Evolutionary conservation across 2,329 filamentous ascomycete genomes (phyloP), one percentile per base, ranked within the genome.

Genomic region (Fusarium sacchari): DNA sequence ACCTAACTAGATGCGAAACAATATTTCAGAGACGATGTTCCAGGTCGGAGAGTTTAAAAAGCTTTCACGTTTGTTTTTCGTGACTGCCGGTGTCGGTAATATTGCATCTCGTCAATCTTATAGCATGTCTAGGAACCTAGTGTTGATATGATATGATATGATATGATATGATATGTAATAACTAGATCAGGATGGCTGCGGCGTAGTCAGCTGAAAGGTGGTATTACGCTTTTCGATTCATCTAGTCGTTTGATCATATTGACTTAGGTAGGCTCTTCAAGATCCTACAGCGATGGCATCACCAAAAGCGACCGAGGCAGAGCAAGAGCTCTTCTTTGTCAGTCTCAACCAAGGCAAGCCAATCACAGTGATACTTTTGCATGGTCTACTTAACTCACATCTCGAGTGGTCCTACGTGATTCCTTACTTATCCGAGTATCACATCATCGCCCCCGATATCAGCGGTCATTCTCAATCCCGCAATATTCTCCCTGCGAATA

Each of bases 361-460:
- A 10, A 74, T 70, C 1, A 81, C 78, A 2, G 75, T 82, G n/a
- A 66, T 82, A 22, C 73, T 82, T 37, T 76, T 82, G 12, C 80
- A 83, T 56, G 75, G 79, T 13, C 67, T 81, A 10, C 71, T 82
- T 42, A 79, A 76, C 50, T 83, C 76, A 4, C 78, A 79, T 60
- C 75, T 82, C 22, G 82, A 83, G 60, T 83, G 75, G 74, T 67
- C 68, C 6, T 76, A 79, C 64, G 80, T 84, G 49, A 79, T 79
- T 55, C 78, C 81, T 22, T 78, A 80, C 60, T 76, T 85, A 6
- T 42, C 76, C 3, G 76, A 80, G 50, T 84, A 83, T 69, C 83
- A 84, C 69, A 76, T 85, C 18, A 78, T 85, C 14, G 65, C 82
- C 8, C 79, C 81, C 36, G 83, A 85, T 69, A 73, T 85, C 14